Percentiles rank a stretch among this genome's conserved stretches.
phyloP scores from a whole-genome alignment of 495 filamentous ascomycete species.

The Aspergillus bertholletiae region DNA sequence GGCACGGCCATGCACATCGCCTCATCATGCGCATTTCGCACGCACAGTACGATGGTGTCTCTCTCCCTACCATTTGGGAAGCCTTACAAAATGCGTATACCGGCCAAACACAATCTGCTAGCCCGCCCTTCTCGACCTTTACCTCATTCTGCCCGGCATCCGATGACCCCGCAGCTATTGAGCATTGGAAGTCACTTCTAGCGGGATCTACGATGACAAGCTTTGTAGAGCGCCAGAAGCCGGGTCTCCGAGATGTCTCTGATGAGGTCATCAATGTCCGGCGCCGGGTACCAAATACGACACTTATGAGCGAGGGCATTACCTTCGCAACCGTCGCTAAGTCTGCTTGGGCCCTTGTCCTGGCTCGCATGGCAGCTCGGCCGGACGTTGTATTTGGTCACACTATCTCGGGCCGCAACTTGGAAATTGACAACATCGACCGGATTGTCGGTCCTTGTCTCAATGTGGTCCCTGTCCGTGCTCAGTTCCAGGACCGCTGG shows the following conservation, averaged over 20 bases:
- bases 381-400: constrained; percentile 46
- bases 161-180: constrained; percentile 19
- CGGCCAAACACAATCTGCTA: constrained; percentile 17
- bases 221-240: constrained; percentile 19
- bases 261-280: constrained; percentile 10
- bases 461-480: constrained; percentile 46
- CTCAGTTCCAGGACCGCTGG: constrained; percentile 27
- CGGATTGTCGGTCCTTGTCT: constrained; percentile 40
- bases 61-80: constrained; percentile 22
- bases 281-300: background rate
- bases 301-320: constrained; percentile 16
- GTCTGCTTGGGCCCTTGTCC: constrained; percentile 43
- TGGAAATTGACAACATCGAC: constrained; percentile 31
- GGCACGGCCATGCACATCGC: constrained; percentile 28
- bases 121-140: constrained; percentile 49
- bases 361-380: constrained; percentile 36
- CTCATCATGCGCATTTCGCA: constrained; percentile 38
- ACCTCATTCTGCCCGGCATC: constrained; percentile 23
- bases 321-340: constrained; percentile 31
- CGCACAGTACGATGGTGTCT: constrained; percentile 29
- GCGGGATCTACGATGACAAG: constrained; percentile 28
- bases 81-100: constrained; percentile 16
- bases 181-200: constrained; percentile 15
- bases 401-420: constrained; percentile 28
- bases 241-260: constrained; percentile 14